Evolutionary conservation across 768 basidiomycete species (phyloP), one percentile per base, ranked within the genome.

Genomic region (Pleurotus platypus): DNA sequence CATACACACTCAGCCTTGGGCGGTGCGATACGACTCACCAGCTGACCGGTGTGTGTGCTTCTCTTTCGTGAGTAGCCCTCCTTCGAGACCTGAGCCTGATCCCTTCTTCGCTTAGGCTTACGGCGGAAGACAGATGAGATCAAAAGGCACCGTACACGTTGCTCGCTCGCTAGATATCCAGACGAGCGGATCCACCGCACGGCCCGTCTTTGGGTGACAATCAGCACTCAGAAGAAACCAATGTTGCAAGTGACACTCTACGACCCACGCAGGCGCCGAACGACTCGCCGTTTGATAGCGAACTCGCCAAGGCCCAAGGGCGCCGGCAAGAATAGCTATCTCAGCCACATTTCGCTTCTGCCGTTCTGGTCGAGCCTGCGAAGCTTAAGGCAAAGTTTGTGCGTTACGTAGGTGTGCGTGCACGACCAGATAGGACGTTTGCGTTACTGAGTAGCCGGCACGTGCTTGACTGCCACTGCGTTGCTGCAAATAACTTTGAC

Each of bases 241-340:
- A 54, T 39, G 18, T 42, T n/a, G 37, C 51, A 30, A 35, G n/a
- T 18, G 20, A 18, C 27, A 12, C 37, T 13, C n/a, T 51, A n/a
- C 39, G 51, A 54, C 51, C 51, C 51, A 54, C 51, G 39, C 39
- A 42, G 16, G 51, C 24, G 20, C 42, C 51, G 37, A 39, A 54
- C 11, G 15, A 22, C n/a, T 22, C 8, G 18, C 42, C 15, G 42
- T 15, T 20, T 22, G 18, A 30, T 30, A 37, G 38, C 15, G 22
- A 37, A n/a, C 40, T 53, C 39, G 51, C 51, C 51, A 42, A 54
- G 38, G 7, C 24, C 22, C 16, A 16, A 24, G 35, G n/a, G 15
- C 46, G 46, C 46, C 42, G n/a, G 42, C n/a, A 45, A 16, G 42
- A 45, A 24, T 16, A 45, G 20, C 16, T 45, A 45, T 22, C 20